Conservation (phyloP, 2,329 filamentous ascomycete genomes). For the Exophiala oligosperma region DNA sequence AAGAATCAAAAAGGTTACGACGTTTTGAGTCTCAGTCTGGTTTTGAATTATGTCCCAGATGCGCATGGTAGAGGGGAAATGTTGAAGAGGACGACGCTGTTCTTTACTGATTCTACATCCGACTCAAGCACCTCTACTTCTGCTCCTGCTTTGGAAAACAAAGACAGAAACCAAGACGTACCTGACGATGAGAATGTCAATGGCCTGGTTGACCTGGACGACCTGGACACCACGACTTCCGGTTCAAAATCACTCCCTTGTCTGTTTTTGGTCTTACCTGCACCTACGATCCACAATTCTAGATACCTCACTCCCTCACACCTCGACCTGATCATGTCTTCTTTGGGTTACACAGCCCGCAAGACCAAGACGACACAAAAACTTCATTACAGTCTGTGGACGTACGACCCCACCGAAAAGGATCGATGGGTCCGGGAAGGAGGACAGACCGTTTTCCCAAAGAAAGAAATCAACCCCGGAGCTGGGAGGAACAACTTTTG, state of each 20-base stretch:
- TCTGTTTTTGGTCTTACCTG: conserved; percentile 85
- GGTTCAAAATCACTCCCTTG: conserved; percentile 49
- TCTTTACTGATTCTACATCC: conserved; percentile 50
- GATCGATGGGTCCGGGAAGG: conserved; percentile 12
- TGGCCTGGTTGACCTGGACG: neutral
- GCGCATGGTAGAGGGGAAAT: conserved; percentile 75
- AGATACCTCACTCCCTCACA: conserved; percentile 77
- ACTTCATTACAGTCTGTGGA: conserved; percentile 88
- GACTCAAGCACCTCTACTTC: conserved; percentile 33
- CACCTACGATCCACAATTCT: conserved; percentile 85
- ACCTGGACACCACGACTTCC: no score
- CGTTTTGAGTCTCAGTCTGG: conserved; percentile 85
- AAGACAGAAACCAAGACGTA: neutral
- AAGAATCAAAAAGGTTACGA: conserved; percentile 69
- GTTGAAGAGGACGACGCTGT: conserved; percentile 73
- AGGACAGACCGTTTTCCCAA: conserved; percentile 55
- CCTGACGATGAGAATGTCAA: neutral
- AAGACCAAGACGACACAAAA: conserved; percentile 76
- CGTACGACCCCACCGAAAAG: conserved; percentile 38
- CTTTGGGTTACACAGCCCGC: conserved; percentile 68
- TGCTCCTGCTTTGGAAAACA: neutral
- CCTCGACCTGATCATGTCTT: conserved; percentile 71
- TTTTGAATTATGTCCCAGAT: conserved; percentile 91
- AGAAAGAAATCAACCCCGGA: conserved; percentile 76
- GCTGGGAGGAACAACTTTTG: conserved; percentile 85